Conservation (phyloP, 495 filamentous ascomycete species). For the Cladorrhinum samala region DNA sequence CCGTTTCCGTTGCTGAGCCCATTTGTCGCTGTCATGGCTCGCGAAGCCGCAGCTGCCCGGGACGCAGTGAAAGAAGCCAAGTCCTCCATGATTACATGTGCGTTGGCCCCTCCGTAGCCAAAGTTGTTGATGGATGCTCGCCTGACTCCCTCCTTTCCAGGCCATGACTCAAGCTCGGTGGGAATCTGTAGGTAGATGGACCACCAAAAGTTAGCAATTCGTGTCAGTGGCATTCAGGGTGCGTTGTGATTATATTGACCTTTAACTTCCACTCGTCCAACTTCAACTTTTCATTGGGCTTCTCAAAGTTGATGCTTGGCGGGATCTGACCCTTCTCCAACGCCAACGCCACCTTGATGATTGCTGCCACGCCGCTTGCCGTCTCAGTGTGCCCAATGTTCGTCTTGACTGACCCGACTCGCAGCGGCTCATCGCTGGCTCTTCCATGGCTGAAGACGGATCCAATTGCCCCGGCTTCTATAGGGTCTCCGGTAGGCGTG, state of each 20-base stretch:
- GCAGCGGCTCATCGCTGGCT: conserved; percentile 29
- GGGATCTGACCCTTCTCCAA: conserved; percentile 43
- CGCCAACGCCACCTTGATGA: conserved; percentile 39
- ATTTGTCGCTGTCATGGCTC: not conserved
- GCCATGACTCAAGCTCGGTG: conserved; percentile 18
- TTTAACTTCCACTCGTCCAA: conserved; percentile 34
- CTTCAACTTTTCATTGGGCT: conserved; percentile 35
- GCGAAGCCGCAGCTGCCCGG: too few species aligned
- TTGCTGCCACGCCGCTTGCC: conserved; percentile 36
- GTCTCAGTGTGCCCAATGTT: conserved; percentile 42
- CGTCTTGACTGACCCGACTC: conserved; percentile 35
- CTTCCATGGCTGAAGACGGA: conserved; percentile 33
- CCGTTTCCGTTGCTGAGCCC: not conserved
- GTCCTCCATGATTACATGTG: conserved; percentile 22
- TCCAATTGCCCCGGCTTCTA: conserved; percentile 45
- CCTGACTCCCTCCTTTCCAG: conserved; percentile 8
- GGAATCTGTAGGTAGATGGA: conserved; percentile 7
- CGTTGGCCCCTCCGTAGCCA: conserved; percentile 23
- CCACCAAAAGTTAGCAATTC: not conserved
- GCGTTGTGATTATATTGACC: conserved; percentile 6
- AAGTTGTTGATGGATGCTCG: conserved; percentile 22
- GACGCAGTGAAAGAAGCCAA: conserved; percentile 11
- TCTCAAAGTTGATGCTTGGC: conserved; percentile 36
- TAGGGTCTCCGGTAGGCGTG: conserved; percentile 52
- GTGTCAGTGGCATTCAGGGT: too few species aligned